These are phyloP conservation scores for Diaporthe nobilis DNA, from an alignment of 2,329 filamentous ascomycete genomes.

Conservation along the genomic window DNA sequence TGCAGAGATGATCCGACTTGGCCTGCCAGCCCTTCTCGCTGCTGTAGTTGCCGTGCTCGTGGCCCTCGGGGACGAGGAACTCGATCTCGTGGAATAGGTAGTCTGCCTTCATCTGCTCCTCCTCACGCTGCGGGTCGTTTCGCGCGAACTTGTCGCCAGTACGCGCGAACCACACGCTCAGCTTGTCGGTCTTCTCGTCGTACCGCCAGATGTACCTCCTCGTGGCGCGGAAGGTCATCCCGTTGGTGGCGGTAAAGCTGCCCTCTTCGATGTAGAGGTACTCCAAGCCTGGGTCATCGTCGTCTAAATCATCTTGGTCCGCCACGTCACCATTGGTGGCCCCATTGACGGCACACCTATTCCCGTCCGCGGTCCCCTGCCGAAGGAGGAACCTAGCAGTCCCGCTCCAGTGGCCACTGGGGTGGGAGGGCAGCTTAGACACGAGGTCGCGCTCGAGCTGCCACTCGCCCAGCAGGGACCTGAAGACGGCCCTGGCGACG, in stretches of 20 bases:
- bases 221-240: slow-evolving; percentile 71
- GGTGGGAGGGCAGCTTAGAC: slow-evolving; percentile 69
- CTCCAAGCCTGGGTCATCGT: slow-evolving; percentile 62
- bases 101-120: slow-evolving; percentile 74
- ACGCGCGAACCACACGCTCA: slow-evolving; percentile 83
- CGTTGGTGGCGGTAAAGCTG: slow-evolving; percentile 70
- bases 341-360: slow-evolving; percentile 50
- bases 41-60: slow-evolving; percentile 46
- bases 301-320: slow-evolving; percentile 22
- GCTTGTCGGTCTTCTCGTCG: slow-evolving; percentile 67
- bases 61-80: slow-evolving; percentile 61
- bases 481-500: slow-evolving; percentile 76
- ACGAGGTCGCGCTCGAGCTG: slow-evolving; percentile 69
- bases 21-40: slow-evolving; percentile 70
- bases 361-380: slow-evolving; percentile 68
- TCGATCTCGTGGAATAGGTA: slow-evolving; percentile 83
- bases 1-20: slow-evolving; percentile 77
- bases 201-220: slow-evolving; percentile 83
- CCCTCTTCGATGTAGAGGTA: slow-evolving; percentile 80
- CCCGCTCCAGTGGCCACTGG: slow-evolving; percentile 75
- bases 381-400: slow-evolving; percentile 76
- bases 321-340: background rate
- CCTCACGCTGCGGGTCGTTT: slow-evolving; percentile 81
- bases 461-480: slow-evolving; percentile 80
- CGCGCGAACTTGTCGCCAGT: slow-evolving; percentile 72